phyloP scores from a whole-genome alignment of 2,329 filamentous ascomycete species.

The Calonectria honghensis region DNA sequence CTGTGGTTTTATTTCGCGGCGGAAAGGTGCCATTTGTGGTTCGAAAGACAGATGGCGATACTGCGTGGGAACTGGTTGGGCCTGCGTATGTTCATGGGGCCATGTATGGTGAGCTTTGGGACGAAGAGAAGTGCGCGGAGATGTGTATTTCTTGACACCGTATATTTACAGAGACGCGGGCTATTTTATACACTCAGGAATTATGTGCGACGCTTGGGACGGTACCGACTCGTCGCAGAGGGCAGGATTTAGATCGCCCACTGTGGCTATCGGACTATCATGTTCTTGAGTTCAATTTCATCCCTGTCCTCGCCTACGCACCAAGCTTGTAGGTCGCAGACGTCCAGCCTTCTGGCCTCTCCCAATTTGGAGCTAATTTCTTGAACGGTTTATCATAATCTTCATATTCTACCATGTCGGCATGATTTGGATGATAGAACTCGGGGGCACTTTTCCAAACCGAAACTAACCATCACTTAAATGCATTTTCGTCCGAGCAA shows the following conservation, averaged over 20 bases:
- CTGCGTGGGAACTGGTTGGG: neutral
- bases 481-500: neutral
- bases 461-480: neutral
- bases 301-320: neutral
- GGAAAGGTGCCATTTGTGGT: conserved; percentile 8
- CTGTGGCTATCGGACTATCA: too few species aligned
- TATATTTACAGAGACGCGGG: neutral
- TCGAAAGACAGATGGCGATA: neutral
- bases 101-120: conserved; percentile 12
- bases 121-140: neutral
- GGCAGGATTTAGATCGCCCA: too few species aligned
- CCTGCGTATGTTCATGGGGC: conserved; percentile 11
- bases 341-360: neutral
- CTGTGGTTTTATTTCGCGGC: neutral
- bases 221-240: too few species aligned
- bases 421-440: neutral
- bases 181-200: neutral
- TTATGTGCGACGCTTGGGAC: too few species aligned
- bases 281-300: too few species aligned
- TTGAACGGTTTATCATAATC: neutral
- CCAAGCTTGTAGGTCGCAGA: neutral
- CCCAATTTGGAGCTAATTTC: neutral
- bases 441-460: neutral
- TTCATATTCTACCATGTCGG: neutral
- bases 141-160: neutral